phyloP scores from a whole-genome alignment of 768 basidiomycete genomes.

The Tricholoma sp. region DNA sequence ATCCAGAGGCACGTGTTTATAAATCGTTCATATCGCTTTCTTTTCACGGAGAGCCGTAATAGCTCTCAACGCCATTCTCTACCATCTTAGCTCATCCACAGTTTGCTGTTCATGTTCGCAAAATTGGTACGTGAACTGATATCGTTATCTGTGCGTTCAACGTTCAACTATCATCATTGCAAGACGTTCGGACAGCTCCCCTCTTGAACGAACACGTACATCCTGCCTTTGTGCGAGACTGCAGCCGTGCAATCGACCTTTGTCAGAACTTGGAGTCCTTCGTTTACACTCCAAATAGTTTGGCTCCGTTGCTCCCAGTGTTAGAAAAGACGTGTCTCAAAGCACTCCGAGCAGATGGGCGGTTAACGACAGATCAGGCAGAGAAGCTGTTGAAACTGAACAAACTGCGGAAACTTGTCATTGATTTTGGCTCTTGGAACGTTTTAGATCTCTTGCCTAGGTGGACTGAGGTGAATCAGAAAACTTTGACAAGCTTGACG shows the following conservation, averaged over 20 bases:
- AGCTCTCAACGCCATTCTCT: constrained; percentile 58
- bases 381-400: constrained; percentile 32
- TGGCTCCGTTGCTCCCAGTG: constrained; percentile 45
- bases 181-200: constrained; percentile 51
- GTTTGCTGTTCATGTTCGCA: constrained; percentile 53
- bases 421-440: constrained; percentile 62
- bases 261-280: constrained; percentile 55
- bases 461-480: constrained; percentile 44
- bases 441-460: constrained; percentile 51
- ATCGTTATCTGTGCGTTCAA: background rate
- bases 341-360: constrained; percentile 44
- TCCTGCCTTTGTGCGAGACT: constrained; percentile 50
- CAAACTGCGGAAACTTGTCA: constrained; percentile 38
- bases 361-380: constrained; percentile 49
- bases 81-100: constrained; percentile 47
- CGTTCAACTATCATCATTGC: background rate
- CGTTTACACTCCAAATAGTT: constrained; percentile 43
- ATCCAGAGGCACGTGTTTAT: constrained; percentile 38
- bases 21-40: background rate
- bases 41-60: constrained; percentile 8
- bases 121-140: constrained; percentile 40
- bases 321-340: constrained; percentile 42
- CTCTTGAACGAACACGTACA: constrained; percentile 29
- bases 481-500: constrained; percentile 48
- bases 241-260: constrained; percentile 39